Evolutionary conservation across 2,329 filamentous ascomycete species (phyloP).

Genomic region (Monilinia fructicola): DNA sequence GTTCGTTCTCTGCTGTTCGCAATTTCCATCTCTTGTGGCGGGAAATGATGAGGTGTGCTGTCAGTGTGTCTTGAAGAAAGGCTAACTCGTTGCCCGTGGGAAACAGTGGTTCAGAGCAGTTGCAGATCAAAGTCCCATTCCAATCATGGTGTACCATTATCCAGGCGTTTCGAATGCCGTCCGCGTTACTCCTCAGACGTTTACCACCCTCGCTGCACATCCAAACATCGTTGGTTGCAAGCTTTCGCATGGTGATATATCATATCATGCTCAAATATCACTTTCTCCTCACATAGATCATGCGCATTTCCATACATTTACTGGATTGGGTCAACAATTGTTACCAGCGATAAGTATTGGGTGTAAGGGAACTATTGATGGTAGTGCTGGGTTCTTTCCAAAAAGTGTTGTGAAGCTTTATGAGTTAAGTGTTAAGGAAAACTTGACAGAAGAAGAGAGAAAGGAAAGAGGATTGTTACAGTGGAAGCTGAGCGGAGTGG

Average conservation of each 20-base stretch:
- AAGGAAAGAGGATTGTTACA: conserved; percentile 56
- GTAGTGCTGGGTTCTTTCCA: conserved; percentile 64
- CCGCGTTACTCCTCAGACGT: conserved; percentile 57
- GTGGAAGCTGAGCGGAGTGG: conserved; percentile 59
- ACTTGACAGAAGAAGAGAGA: conserved; percentile 45
- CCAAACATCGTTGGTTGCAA: conserved; percentile 69
- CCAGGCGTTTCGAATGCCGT: conserved; percentile 67
- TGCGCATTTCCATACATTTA: conserved; percentile 59
- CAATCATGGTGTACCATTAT: conserved; percentile 46
- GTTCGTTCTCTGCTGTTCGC: conserved; percentile 48
- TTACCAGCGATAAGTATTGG: conserved; percentile 62
- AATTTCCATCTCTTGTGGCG: conserved; percentile 47
- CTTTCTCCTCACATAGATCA: conserved; percentile 60
- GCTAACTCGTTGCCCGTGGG: conserved; percentile 37
- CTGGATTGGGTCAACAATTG: conserved; percentile 64
- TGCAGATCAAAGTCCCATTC: conserved; percentile 22
- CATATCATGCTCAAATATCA: conserved; percentile 61
- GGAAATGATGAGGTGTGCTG: too few species aligned
- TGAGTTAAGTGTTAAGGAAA: conserved; percentile 45
- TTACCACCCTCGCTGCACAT: conserved; percentile 57
- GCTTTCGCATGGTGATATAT: conserved; percentile 66
- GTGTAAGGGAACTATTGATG: conserved; percentile 65
- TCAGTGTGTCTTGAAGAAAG: too few species aligned
- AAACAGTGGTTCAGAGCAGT: conserved; percentile 21
- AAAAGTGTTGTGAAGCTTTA: conserved; percentile 60